Evolutionary conservation across 345 rosid species (phyloP).

Genomic region (Reutealis trisperma): DNA sequence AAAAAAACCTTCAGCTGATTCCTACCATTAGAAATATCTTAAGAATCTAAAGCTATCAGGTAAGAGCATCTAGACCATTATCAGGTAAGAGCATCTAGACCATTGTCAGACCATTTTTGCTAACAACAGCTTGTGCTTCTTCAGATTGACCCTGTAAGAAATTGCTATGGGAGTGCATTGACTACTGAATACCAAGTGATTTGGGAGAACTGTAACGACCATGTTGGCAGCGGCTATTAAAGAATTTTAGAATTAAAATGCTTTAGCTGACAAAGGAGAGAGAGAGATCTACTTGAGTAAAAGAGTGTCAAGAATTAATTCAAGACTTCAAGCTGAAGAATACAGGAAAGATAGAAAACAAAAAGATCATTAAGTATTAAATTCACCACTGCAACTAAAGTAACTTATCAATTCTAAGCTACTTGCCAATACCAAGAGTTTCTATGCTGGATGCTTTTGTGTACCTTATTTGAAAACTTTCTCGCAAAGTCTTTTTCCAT

Average conservation of each 20-base stretch:
- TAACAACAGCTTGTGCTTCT: no score
- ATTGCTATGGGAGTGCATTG: not conserved
- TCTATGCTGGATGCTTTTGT: not conserved
- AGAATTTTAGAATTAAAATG: not conserved
- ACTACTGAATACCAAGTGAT: no score
- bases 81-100: no score
- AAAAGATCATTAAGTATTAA: no score
- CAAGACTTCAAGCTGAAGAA: no score
- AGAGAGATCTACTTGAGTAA: not conserved
- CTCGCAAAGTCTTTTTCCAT: not conserved
- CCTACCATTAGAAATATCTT: not conserved
- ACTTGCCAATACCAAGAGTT: not conserved
- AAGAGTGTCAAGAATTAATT: no score
- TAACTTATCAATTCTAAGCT: not conserved
- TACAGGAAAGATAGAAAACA: no score
- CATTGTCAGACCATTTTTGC: no score
- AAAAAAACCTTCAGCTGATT: no score
- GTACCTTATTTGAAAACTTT: not conserved
- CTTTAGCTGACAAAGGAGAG: no score
- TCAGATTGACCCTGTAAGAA: not conserved
- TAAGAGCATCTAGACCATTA: no score
- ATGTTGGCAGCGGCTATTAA: not conserved
- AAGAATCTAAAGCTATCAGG: no score
- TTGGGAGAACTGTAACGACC: not conserved
- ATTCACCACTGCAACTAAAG: not conserved